Evolutionary conservation across 1,284 basidiomycete species (phyloP).

Genomic region (Austroboletus niveus): DNA sequence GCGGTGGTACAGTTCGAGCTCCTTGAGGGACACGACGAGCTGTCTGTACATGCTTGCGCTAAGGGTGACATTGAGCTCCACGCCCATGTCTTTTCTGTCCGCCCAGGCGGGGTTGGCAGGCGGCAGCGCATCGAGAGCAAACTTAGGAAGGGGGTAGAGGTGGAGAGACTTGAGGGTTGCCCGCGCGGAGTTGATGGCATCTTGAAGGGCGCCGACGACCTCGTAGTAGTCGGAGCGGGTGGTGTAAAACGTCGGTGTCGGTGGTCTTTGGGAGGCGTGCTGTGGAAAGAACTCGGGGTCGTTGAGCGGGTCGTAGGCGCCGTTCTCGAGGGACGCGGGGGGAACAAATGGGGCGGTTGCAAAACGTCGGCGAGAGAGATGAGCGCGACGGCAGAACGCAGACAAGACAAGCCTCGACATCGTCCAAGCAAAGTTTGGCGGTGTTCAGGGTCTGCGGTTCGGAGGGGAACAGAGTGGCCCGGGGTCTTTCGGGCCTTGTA

Average conservation of each 20-base stretch:
- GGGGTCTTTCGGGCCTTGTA: conserved; percentile 9
- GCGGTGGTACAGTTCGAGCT: conserved; percentile 70
- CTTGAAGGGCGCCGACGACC: conserved; percentile 67
- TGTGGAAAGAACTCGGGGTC: conserved; percentile 7
- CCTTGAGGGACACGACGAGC: conserved; percentile 63
- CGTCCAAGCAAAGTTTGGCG: conserved; percentile 9
- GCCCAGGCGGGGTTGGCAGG: conserved; percentile 69
- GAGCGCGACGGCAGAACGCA: neutral
- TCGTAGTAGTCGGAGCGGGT: conserved; percentile 79
- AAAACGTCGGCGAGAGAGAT: conserved; percentile 5
- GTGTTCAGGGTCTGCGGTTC: conserved; percentile 20
- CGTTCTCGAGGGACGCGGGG: conserved; percentile 17
- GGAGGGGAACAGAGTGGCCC: neutral
- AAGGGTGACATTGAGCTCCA: conserved; percentile 59
- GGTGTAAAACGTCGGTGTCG: conserved; percentile 85
- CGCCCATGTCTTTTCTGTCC: conserved; percentile 55
- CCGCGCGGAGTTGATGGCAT: conserved; percentile 59
- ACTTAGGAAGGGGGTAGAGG: conserved; percentile 75
- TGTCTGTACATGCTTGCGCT: conserved; percentile 74
- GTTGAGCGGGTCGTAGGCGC: conserved; percentile 1
- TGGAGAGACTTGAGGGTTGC: conserved; percentile 62
- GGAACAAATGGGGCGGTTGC: conserved; percentile 22
- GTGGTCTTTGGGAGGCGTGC: conserved; percentile 34
- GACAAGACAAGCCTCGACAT: conserved; percentile 5
- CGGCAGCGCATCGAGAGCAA: conserved; percentile 61